Evolutionary conservation across 2,329 filamentous ascomycete species (phyloP), one percentile per base, ranked within the genome.

Genomic region (Apiospora marii): DNA sequence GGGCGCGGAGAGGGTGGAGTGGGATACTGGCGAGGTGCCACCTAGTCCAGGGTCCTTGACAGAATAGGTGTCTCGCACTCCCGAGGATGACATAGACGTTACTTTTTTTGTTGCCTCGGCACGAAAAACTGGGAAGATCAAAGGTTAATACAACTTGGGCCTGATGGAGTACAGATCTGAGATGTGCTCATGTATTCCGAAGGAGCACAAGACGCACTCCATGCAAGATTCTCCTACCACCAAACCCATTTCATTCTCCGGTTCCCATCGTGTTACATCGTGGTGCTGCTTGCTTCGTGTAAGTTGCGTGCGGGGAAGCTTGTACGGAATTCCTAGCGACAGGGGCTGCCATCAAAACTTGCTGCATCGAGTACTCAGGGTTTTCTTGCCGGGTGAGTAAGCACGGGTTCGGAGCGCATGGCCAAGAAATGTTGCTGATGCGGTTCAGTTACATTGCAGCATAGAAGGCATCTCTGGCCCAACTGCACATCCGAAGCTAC

Each of bases 21-120:
- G 86, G 87, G 87, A 89, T 75, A 83, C 79, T 5, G 87, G 86
- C 0, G 82, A 83, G n/a, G 81, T 86, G 27, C 87, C 87, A 12
- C 87, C 86, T 4, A 88, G 86, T 51, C 78, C 78, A 8, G 78
- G 78, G 3, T 69, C 41, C 22, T 24, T 69, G 19, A n/a, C 24
- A 19, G 41, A 48, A 3, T 44, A 44, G 24, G 14, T 7, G 13
- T n/a, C n/a, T 24, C 24, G 12, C 49, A 14, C 13, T 58, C 24
- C 51, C 6, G 2, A 19, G 13, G 5, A 30, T 34, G 19, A 4
- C 3, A 27, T 24, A 30, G 27, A 14, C 14, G 14, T 1, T 53
- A 1, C 24, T 4, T 16, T 7, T 5, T 30, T 16, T 13, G 24
- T 12, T 30, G 14, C 24, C 27, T 30, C 12, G 5, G 34, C 24